Evolutionary conservation across 1,284 basidiomycete genomes (phyloP).

Genomic region (Blastosporella zonata): DNA sequence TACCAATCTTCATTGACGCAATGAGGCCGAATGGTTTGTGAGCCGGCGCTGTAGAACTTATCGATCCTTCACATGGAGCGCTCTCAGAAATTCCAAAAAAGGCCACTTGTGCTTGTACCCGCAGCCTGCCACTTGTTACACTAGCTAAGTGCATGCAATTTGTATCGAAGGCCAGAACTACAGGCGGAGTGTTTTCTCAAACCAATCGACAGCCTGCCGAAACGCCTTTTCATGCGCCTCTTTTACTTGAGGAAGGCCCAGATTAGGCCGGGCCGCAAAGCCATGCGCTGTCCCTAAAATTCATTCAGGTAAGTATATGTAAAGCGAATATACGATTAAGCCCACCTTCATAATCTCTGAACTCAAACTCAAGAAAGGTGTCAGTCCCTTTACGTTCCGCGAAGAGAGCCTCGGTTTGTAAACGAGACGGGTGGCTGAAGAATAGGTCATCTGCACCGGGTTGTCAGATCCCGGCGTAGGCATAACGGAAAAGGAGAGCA

Average conservation of each 20-base stretch:
- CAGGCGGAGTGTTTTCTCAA: constrained; percentile 36
- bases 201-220: constrained; percentile 45
- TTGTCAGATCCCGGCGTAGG: too few relatives aligned
- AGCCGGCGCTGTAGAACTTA: too few relatives aligned
- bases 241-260: constrained; percentile 44
- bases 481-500: neutral
- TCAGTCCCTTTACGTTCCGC: constrained; percentile 41
- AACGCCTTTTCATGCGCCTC: constrained; percentile 49
- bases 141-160: too few relatives aligned
- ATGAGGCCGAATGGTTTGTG: too few relatives aligned
- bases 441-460: constrained; percentile 44
- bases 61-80: too few relatives aligned
- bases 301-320: neutral
- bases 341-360: constrained; percentile 54
- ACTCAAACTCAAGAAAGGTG: constrained; percentile 49
- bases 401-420: constrained; percentile 43
- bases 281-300: constrained; percentile 52
- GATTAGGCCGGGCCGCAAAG: constrained; percentile 52
- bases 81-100: too few relatives aligned
- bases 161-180: too few relatives aligned
- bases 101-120: too few relatives aligned
- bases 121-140: too few relatives aligned
- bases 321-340: neutral
- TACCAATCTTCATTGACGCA: too few relatives aligned
- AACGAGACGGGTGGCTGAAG: constrained; percentile 40